A percentile compares a stretch with the other conserved stretches of the same genome.
These are phyloP conservation scores for Claviceps capensis DNA, from an alignment of 2,329 filamentous ascomycete genomes.

Conservation along the genomic window DNA sequence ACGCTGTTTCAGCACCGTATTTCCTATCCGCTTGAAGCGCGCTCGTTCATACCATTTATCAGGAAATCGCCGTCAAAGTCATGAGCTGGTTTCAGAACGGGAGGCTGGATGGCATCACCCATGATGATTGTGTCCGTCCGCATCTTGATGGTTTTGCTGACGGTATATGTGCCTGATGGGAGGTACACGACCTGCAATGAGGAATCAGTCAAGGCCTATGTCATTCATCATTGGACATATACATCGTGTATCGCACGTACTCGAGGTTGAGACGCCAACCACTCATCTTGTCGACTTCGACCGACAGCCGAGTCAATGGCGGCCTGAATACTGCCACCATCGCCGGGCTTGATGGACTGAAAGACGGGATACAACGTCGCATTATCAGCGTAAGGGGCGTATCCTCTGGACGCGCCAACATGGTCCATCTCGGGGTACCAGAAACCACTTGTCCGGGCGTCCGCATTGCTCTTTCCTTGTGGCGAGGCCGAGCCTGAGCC, in stretches of 20 bases:
- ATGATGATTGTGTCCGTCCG: slow-evolving; percentile 32
- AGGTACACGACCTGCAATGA: slow-evolving; percentile 24
- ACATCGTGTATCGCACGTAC: slow-evolving; percentile 9
- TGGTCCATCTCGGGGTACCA: slow-evolving; percentile 32
- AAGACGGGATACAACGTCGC: slow-evolving; percentile 25
- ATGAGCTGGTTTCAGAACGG: slow-evolving; percentile 25
- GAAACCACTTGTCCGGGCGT: slow-evolving; percentile 15
- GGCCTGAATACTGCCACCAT: slow-evolving; percentile 22
- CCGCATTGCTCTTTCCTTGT: not conserved
- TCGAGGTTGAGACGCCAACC: slow-evolving; percentile 29
- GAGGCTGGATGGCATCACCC: slow-evolving; percentile 30
- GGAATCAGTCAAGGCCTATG: not conserved
- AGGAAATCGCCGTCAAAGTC: slow-evolving; percentile 22
- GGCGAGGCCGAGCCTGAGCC: slow-evolving; percentile 10
- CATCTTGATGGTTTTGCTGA: slow-evolving; percentile 25
- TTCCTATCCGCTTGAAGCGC: too few relatives aligned
- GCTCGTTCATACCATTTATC: slow-evolving; percentile 15
- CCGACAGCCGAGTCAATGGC: slow-evolving; percentile 25
- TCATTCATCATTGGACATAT: not conserved
- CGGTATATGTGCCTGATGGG: slow-evolving; percentile 27
- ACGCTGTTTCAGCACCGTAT: not conserved
- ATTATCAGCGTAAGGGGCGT: slow-evolving; percentile 25
- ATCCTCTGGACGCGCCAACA: slow-evolving; percentile 21
- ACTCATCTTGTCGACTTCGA: slow-evolving; percentile 19
- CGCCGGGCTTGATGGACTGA: slow-evolving; percentile 22